Evolutionary conservation across 2,329 filamentous ascomycete genomes (phyloP), one percentile per base, ranked within the genome.

Genomic region (Chaetomiaceae sp.): DNA sequence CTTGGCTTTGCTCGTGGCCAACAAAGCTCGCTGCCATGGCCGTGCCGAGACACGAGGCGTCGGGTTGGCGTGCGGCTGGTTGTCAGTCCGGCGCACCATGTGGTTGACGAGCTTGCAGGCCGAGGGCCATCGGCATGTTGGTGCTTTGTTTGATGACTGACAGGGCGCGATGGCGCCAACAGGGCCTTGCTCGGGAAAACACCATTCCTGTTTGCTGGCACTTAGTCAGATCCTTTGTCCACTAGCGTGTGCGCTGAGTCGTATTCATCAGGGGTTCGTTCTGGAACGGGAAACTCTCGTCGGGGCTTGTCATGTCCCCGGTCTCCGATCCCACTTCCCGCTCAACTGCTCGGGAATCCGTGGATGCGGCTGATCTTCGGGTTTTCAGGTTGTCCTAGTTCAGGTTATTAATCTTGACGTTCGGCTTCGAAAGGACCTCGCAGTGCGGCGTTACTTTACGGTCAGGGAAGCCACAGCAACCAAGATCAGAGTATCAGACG

Each of bases 171-270:
- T 48, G 37, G 45, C 45, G 38, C 45, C 40, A 34, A 52, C 42
- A 11, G 15, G 34, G 34, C n/a, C n/a, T 25, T 43, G 37, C 40
- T 6, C 27, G 39, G 27, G 29, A 37, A 19, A 15, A 19, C 27
- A 31, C 29, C 29, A 7, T 8, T 17, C 36, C 14, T 20, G 8
- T 20, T 33, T 14, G n/a, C n/a, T n/a, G 25, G 31, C 25, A 23
- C 48, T 56, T 58, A 60, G 53, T 60, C 58, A 58, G 53, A 56
- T 57, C 51, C 51, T 47, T 36, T 42, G 6, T 17, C 31, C 45
- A 34, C 44, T 58, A 56, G 53, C 44, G 55, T 27, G 20, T 38
- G 34, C 47, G 48, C 47, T 53, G 53, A 56, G 43, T 57, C 58
- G 58, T 58, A 59, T 57, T 53, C 55, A 47, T 6, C 14, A 4